phyloP scores from a whole-genome alignment of 2,329 filamentous ascomycete species.

The Penicillium sp. region DNA sequence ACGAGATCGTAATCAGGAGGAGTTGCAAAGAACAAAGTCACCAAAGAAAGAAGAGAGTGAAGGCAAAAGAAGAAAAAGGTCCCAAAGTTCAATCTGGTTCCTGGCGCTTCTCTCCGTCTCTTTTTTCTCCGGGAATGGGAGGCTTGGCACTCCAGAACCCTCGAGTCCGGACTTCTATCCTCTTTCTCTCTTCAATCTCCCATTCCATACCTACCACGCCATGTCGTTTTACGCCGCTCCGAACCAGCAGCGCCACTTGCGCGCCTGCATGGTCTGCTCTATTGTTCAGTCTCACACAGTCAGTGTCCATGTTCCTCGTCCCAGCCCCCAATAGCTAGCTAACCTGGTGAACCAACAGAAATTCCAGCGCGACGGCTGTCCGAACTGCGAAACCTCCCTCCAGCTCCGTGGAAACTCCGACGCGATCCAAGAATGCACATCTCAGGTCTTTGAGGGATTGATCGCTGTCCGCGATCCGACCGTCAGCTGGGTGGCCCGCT shows the following conservation, averaged over 20 bases:
- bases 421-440: conserved; percentile 87
- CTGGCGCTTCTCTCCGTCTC: conserved; percentile 10
- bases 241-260: conserved; percentile 78
- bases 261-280: conserved; percentile 98
- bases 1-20: neutral
- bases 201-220: conserved; percentile 14
- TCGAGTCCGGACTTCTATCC: conserved; percentile 15
- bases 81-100: conserved; percentile 9
- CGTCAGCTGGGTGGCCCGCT: conserved; percentile 92
- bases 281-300: conserved; percentile 82
- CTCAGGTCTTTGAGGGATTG: conserved; percentile 90
- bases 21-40: neutral
- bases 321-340: neutral
- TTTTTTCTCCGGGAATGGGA: conserved; percentile 20
- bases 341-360: conserved; percentile 54
- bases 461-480: conserved; percentile 81
- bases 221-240: conserved; percentile 66
- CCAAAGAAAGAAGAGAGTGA: neutral
- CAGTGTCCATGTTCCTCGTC: conserved; percentile 31
- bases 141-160: conserved; percentile 35
- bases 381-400: conserved; percentile 94
- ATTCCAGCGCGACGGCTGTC: conserved; percentile 85
- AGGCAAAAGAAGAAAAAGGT: neutral
- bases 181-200: conserved; percentile 3
- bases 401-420: conserved; percentile 77